Percentiles rank a stretch among this genome's conserved stretches.
phyloP scores from a whole-genome alignment of 768 basidiomycete species.

The Glaciozyma martinii region DNA sequence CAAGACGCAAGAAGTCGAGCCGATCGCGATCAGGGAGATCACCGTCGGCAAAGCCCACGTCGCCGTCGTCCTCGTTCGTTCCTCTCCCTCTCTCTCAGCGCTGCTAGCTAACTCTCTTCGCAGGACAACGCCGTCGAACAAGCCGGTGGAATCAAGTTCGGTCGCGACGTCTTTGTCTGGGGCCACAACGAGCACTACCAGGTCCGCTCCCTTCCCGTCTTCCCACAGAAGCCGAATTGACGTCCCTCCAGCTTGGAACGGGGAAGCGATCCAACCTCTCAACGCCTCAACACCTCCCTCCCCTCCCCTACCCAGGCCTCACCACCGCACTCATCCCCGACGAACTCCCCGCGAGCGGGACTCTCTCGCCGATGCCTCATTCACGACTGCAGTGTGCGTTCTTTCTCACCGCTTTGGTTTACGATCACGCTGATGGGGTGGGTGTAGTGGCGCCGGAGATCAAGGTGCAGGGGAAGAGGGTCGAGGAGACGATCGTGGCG shows the following conservation, averaged over 20 bases:
- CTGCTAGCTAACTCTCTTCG: neutral
- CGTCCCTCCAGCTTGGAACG: slow-evolving; percentile 41
- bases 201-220: neutral
- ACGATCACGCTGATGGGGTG: neutral
- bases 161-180: slow-evolving; percentile 33
- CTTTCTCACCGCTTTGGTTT: neutral
- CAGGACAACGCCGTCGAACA: slow-evolving; percentile 31
- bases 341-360: slow-evolving; percentile 35
- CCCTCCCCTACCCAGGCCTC: slow-evolving; percentile 30
- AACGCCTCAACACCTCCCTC: slow-evolving; percentile 42
- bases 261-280: slow-evolving; percentile 42
- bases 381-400: slow-evolving; percentile 38
- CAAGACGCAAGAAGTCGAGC: slow-evolving; percentile 9
- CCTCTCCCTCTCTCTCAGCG: neutral
- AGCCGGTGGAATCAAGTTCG: slow-evolving; percentile 17
- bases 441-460: slow-evolving; percentile 26
- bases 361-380: slow-evolving; percentile 40
- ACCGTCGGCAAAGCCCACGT: slow-evolving; percentile 30
- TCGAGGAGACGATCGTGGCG: slow-evolving; percentile 40
- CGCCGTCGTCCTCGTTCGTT: slow-evolving; percentile 28
- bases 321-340: slow-evolving; percentile 17
- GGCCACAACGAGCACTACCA: slow-evolving; percentile 33
- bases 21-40: slow-evolving; percentile 30
- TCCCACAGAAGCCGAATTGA: neutral
- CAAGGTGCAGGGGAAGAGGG: slow-evolving; percentile 37